A percentile compares a stretch with the other conserved stretches of the same genome.
Evolutionary conservation across 2,329 filamentous ascomycete species (phyloP).

Genomic region (Phyllosticta citrichinensis): DNA sequence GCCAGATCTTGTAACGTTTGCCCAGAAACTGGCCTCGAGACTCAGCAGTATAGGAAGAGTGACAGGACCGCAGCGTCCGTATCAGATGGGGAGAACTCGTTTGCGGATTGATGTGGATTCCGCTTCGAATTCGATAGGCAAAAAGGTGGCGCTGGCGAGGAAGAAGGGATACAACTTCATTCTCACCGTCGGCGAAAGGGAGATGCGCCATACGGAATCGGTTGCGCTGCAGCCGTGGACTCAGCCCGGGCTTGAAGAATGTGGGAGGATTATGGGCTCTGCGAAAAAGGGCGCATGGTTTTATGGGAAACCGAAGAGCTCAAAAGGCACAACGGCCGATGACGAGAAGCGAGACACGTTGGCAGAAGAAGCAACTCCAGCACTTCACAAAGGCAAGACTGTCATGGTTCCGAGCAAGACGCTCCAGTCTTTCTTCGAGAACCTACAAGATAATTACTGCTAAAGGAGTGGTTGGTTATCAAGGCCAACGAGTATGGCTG

Average conservation of each 20-base stretch:
- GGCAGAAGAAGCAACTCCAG: not conserved
- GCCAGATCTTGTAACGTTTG: slow-evolving; percentile 41
- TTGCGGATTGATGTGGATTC: slow-evolving; percentile 62
- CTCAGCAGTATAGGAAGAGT: slow-evolving; percentile 11
- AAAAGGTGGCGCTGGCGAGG: slow-evolving; percentile 66
- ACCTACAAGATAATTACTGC: not conserved
- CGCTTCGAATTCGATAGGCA: slow-evolving; percentile 50
- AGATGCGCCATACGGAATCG: slow-evolving; percentile 16
- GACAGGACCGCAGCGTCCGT: slow-evolving; percentile 8
- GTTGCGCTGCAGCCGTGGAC: slow-evolving; percentile 3
- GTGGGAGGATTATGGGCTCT: not conserved
- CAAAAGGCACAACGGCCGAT: no score
- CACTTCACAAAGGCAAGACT: not conserved
- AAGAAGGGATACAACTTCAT: slow-evolving; percentile 63
- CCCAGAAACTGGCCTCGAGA: slow-evolving; percentile 30
- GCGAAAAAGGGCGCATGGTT: no score
- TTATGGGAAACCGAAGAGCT: no score
- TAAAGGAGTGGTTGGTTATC: not conserved
- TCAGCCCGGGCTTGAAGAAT: not conserved
- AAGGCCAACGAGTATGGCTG: no score
- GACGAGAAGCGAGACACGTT: no score
- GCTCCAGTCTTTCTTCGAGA: not conserved
- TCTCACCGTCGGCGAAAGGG: slow-evolving; percentile 52
- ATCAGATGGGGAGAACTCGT: slow-evolving; percentile 40
- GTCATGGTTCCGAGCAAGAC: not conserved